phyloP scores from a whole-genome alignment of 169 alveolate species.

The Cryptosporidium bovis region DNA sequence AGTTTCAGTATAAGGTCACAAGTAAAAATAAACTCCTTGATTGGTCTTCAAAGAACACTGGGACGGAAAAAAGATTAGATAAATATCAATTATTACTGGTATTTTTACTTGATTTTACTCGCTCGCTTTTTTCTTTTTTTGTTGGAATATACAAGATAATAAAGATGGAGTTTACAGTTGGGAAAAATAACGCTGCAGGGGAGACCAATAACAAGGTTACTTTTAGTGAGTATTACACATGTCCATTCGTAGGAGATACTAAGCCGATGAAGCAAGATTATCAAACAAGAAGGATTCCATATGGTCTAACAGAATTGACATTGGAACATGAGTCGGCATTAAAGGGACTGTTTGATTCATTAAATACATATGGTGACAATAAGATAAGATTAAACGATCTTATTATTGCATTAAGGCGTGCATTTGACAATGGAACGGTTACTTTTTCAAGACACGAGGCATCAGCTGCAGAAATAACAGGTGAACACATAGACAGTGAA shows the following conservation, averaged over 20 bases:
- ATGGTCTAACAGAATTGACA: constrained; percentile 63
- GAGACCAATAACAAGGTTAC: not conserved
- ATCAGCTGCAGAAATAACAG: constrained; percentile 69
- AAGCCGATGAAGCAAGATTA: not conserved
- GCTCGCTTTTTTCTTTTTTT: no score
- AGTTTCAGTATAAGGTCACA: no score
- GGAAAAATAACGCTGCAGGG: not conserved
- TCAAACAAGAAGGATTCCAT: constrained; percentile 58
- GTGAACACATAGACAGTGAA: constrained; percentile 70
- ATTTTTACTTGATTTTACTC: no score
- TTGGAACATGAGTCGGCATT: constrained; percentile 66
- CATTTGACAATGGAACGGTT: constrained; percentile 71
- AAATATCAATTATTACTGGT: no score
- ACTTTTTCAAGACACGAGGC: constrained; percentile 73
- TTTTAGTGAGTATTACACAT: constrained; percentile 16
- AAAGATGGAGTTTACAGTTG: not conserved
- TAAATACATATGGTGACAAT: constrained; percentile 67
- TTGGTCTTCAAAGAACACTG: no score
- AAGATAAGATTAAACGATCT: constrained; percentile 50
- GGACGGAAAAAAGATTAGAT: no score
- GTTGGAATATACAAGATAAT: not conserved
- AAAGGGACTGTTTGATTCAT: constrained; percentile 64
- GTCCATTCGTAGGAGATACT: constrained; percentile 56
- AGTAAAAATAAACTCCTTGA: no score
- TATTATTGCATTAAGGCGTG: constrained; percentile 59